These are phyloP conservation scores for Pleurostoma richardsiae DNA, from an alignment of 2,329 filamentous ascomycete genomes.

Conservation along the genomic window DNA sequence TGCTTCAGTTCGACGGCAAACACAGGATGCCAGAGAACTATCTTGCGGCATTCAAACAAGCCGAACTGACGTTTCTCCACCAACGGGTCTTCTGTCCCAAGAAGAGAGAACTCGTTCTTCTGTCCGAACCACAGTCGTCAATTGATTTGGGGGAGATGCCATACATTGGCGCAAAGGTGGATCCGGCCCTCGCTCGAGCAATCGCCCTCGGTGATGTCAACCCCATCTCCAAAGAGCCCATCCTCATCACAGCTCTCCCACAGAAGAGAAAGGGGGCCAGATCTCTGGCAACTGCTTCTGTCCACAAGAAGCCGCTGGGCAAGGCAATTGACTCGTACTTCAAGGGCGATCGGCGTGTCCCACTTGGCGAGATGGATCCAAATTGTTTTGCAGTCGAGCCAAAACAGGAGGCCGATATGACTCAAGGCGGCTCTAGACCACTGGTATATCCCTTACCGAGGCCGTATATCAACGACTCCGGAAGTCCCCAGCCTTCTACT, in stretches of 20 bases:
- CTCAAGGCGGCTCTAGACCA: conserved; percentile 43
- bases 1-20: conserved; percentile 86
- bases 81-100: conserved; percentile 90
- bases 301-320: conserved; percentile 20
- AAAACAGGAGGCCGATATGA: conserved; percentile 40
- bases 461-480: conserved; percentile 43
- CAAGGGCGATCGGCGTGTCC: conserved; percentile 42
- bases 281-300: conserved; percentile 14
- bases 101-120: conserved; percentile 64
- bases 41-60: conserved; percentile 73
- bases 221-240: conserved; percentile 77
- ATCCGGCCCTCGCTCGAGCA: conserved; percentile 62
- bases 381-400: conserved; percentile 54
- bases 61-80: conserved; percentile 88
- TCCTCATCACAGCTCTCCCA: conserved; percentile 36
- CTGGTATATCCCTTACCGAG: conserved; percentile 55
- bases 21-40: conserved; percentile 77
- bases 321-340: conserved; percentile 55
- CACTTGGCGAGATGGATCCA: conserved; percentile 58
- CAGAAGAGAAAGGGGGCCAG: conserved; percentile 31
- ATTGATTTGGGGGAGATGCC: conserved; percentile 66
- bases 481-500: conserved; percentile 9
- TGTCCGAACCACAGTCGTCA: conserved; percentile 61
- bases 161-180: conserved; percentile 74
- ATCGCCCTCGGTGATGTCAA: conserved; percentile 81